A percentile compares a stretch with the other conserved stretches of the same genome.
Conservation (phyloP, 2,329 filamentous ascomycete species). For the Beauveria pseudobassiana region DNA sequence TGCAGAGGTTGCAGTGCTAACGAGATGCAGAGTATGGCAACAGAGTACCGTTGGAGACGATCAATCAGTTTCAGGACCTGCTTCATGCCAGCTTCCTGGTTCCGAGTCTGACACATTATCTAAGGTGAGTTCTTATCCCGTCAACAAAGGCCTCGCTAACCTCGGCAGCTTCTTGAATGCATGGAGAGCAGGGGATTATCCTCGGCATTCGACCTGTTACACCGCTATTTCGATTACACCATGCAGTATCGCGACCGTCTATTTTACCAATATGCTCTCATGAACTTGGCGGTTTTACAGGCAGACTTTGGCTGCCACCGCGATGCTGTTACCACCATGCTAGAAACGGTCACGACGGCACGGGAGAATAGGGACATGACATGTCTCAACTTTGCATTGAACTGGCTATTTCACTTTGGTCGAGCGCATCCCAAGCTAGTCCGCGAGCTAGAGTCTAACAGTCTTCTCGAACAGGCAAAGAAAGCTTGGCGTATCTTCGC, state of each 20-base stretch:
- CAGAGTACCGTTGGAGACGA: slow-evolving; percentile 68
- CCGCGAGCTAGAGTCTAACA: slow-evolving; percentile 60
- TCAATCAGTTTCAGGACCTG: slow-evolving; percentile 60
- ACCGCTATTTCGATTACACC: slow-evolving; percentile 95
- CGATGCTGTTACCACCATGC: slow-evolving; percentile 88
- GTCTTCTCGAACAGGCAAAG: slow-evolving; percentile 69
- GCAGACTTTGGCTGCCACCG: slow-evolving; percentile 89
- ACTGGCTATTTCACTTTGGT: slow-evolving; percentile 94
- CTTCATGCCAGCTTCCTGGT: slow-evolving; percentile 59
- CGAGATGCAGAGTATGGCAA: slow-evolving; percentile 57
- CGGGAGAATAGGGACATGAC: slow-evolving; percentile 86
- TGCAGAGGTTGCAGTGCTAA: slow-evolving; percentile 5
- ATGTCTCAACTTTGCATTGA: slow-evolving; percentile 90
- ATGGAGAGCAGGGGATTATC: slow-evolving; percentile 86
- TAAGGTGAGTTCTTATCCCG: slow-evolving; percentile 41
- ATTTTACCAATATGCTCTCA: slow-evolving; percentile 89
- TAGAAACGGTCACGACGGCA: slow-evolving; percentile 91
- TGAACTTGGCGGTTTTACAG: slow-evolving; percentile 89
- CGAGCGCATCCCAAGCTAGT: slow-evolving; percentile 75
- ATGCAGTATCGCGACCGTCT: slow-evolving; percentile 76
- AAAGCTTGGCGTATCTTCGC: slow-evolving; percentile 76
- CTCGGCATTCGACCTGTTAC: slow-evolving; percentile 81
- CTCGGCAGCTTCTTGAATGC: slow-evolving; percentile 70
- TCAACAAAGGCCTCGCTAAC: slow-evolving; percentile 12
- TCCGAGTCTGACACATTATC: slow-evolving; percentile 68